Evolutionary conservation across 352 stramenopile genomes (phyloP).

Genomic region (Globisporangium abappressorium): DNA sequence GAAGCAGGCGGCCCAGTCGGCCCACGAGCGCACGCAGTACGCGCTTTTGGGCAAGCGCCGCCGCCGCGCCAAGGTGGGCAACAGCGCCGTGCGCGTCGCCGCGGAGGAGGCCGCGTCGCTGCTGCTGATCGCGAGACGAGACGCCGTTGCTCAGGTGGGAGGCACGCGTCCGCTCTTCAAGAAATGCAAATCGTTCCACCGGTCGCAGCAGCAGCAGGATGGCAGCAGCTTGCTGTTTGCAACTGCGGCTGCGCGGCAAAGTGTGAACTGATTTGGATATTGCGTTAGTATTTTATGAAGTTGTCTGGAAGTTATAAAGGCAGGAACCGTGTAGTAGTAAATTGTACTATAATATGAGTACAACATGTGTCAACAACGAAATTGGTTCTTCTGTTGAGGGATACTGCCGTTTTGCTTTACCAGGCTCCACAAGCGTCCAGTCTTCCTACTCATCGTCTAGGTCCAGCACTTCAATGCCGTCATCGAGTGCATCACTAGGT

Average conservation of each 20-base stretch:
- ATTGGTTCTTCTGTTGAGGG: no score
- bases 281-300: no score
- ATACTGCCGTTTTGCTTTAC: no score
- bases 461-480: slow-evolving; percentile 40
- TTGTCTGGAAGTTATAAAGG: no score
- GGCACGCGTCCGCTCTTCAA: slow-evolving; percentile 35
- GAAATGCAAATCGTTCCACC: slow-evolving; percentile 26
- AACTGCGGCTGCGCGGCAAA: background rate
- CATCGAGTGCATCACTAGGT: slow-evolving; percentile 10
- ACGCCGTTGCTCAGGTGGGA: slow-evolving; percentile 41
- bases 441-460: slow-evolving; percentile 42
- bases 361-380: no score
- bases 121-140: background rate
- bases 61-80: slow-evolving; percentile 1
- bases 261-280: no score
- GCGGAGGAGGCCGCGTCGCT: background rate
- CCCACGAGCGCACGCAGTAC: background rate
- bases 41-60: slow-evolving; percentile 15
- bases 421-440: background rate
- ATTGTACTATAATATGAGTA: no score
- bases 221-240: background rate
- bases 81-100: background rate
- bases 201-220: background rate
- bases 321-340: no score
- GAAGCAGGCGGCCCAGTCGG: background rate